Percentiles rank a stretch among this genome's conserved stretches.
Evolutionary conservation across 2,329 filamentous ascomycete species (phyloP).

Genomic region (Pseudogymnoascus sp.): DNA sequence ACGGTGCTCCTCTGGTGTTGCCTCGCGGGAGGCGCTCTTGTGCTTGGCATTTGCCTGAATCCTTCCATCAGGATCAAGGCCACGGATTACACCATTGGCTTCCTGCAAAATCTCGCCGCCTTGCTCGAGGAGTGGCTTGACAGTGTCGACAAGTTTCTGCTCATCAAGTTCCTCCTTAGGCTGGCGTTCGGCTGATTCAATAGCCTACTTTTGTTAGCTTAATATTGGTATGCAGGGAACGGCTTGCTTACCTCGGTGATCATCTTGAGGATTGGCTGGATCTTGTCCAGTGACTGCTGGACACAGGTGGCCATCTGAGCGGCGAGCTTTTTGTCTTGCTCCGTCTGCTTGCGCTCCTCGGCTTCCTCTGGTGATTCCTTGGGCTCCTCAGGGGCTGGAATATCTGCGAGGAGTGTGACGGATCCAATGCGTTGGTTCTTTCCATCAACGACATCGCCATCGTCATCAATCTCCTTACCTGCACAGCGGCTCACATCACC

Average conservation of each 20-base stretch:
- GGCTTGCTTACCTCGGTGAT: constrained; percentile 63
- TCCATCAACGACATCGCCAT: constrained; percentile 65
- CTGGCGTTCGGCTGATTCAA: constrained; percentile 73
- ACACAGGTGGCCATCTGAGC: constrained; percentile 67
- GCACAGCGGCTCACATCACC: constrained; percentile 59
- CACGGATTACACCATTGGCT: constrained; percentile 79
- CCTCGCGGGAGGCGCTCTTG: constrained; percentile 67
- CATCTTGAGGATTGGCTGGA: constrained; percentile 79
- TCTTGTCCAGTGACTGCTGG: constrained; percentile 72
- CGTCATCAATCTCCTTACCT: constrained; percentile 64
- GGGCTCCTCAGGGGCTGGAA: constrained; percentile 41
- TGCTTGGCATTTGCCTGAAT: constrained; percentile 83
- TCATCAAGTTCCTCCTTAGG: constrained; percentile 86
- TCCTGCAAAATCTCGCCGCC: constrained; percentile 76
- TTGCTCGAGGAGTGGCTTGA: constrained; percentile 85
- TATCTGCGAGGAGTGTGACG: constrained; percentile 58
- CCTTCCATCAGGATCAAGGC: constrained; percentile 80
- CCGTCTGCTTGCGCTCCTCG: constrained; percentile 49
- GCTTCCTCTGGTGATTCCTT: constrained; percentile 55
- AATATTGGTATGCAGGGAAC: constrained; percentile 27
- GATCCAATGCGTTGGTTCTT: constrained; percentile 63
- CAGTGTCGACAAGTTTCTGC: constrained; percentile 77
- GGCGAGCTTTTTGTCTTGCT: constrained; percentile 70
- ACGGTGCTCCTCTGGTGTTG: constrained; percentile 74
- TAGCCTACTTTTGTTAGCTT: constrained; percentile 46